These are phyloP conservation scores for Apiospora rasikravindrae DNA, from an alignment of 2,329 filamentous ascomycete species.

Conservation along the genomic window DNA sequence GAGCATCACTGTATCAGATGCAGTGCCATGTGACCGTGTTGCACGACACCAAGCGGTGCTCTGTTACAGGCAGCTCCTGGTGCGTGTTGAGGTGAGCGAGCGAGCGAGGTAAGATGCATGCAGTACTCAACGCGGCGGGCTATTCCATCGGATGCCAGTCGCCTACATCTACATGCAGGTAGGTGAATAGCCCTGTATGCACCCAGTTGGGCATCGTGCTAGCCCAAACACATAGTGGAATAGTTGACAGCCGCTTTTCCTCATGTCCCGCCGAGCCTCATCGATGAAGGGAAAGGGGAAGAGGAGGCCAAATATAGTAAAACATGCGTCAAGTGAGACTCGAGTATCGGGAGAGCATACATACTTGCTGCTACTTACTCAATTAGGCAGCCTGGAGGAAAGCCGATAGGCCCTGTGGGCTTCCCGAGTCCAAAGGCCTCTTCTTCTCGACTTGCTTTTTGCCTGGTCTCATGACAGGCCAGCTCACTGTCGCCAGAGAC, in stretches of 20 bases:
- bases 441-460: neutral
- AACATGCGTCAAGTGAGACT: neutral
- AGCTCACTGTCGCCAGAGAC: constrained; percentile 6
- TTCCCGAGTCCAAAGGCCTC: neutral
- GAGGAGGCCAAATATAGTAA: neutral
- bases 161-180: neutral
- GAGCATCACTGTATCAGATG: neutral
- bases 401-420: neutral
- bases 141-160: neutral
- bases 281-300: neutral
- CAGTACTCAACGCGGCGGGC: neutral
- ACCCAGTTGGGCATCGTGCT: neutral
- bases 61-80: neutral
- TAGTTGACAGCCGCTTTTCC: neutral
- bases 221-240: neutral
- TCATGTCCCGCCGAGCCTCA: neutral
- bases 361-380: neutral
- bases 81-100: neutral
- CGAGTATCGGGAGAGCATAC: neutral
- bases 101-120: neutral
- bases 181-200: neutral
- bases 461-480: neutral
- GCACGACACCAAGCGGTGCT: neutral
- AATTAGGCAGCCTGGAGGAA: neutral
- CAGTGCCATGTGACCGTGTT: neutral